Percentiles rank a stretch among this genome's conserved stretches.
These are phyloP conservation scores for Cladobotryum protrusum DNA, from an alignment of 2,329 filamentous ascomycete species.

Conservation along the genomic window DNA sequence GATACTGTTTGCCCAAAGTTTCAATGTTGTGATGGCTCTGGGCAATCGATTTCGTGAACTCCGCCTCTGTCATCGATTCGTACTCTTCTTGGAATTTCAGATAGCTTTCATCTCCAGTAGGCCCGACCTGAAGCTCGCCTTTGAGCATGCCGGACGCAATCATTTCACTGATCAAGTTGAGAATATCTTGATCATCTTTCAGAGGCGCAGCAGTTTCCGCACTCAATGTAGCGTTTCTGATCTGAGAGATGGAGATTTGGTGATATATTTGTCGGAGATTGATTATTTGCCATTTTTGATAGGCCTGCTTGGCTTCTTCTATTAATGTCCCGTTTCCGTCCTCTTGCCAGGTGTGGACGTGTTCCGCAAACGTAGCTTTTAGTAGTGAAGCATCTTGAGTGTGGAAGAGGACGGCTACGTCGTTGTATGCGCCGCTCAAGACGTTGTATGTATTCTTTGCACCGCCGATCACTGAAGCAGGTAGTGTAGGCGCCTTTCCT, in stretches of 20 bases:
- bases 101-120: constrained; percentile 37
- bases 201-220: constrained; percentile 46
- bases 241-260: constrained; percentile 49
- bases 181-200: constrained; percentile 36
- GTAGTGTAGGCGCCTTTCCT: constrained; percentile 52
- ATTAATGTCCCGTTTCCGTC: constrained; percentile 72
- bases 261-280: constrained; percentile 67
- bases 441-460: constrained; percentile 52
- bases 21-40: constrained; percentile 37
- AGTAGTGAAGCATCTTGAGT: constrained; percentile 49
- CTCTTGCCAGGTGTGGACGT: constrained; percentile 52
- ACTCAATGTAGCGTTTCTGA: constrained; percentile 46
- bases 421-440: constrained; percentile 63
- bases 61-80: constrained; percentile 41
- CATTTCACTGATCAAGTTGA: constrained; percentile 48
- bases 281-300: constrained; percentile 69
- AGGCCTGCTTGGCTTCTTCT: constrained; percentile 60
- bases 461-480: constrained; percentile 47
- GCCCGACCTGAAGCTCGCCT: constrained; percentile 44
- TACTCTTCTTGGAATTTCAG: constrained; percentile 44
- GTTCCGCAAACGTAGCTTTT: constrained; percentile 56
- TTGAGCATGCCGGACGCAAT: constrained; percentile 47
- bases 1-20: constrained; percentile 41
- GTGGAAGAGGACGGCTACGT: constrained; percentile 63
- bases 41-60: constrained; percentile 44